These are phyloP conservation scores for Austroboletus festivus DNA, from an alignment of 768 basidiomycete genomes.

Conservation along the genomic window DNA sequence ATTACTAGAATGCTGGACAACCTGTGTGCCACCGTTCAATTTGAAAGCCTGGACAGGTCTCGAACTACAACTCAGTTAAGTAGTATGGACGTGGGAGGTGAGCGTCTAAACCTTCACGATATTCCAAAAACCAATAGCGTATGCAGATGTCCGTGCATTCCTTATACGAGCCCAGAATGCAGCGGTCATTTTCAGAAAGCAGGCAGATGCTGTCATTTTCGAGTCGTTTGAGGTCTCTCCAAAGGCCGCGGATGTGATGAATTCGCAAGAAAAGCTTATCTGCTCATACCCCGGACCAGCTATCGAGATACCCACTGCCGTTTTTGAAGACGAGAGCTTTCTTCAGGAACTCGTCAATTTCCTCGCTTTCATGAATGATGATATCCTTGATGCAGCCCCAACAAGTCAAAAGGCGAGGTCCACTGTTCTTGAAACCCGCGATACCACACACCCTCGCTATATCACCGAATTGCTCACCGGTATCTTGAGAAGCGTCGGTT, in stretches of 20 bases:
- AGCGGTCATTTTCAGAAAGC: conserved; percentile 38
- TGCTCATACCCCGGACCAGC: conserved; percentile 44
- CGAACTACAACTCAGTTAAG: conserved; percentile 11
- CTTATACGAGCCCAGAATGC: conserved; percentile 46
- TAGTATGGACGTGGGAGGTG: conserved; percentile 23
- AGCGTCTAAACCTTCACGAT: background rate
- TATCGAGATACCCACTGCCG: conserved; percentile 29
- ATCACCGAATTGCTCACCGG: background rate
- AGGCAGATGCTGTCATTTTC: conserved; percentile 25
- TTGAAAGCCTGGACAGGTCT: background rate
- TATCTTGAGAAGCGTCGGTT: background rate
- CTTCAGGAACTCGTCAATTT: conserved; percentile 35
- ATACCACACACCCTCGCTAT: background rate
- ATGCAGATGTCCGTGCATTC: conserved; percentile 37
- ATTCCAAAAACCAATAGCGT: background rate
- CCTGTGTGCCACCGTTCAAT: conserved; percentile 2
- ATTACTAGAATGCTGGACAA: conserved; percentile 27
- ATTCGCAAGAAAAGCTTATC: conserved; percentile 37
- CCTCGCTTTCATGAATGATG: background rate
- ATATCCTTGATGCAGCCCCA: background rate
- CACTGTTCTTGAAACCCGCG: conserved; percentile 8
- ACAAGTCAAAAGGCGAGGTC: conserved; percentile 5
- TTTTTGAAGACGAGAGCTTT: conserved; percentile 30
- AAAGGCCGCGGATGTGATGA: conserved; percentile 28
- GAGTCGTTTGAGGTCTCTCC: conserved; percentile 38